These are phyloP conservation scores for Nakazawaea laoshanensis DNA, from an alignment of 805 yeast species.

Conservation along the genomic window DNA sequence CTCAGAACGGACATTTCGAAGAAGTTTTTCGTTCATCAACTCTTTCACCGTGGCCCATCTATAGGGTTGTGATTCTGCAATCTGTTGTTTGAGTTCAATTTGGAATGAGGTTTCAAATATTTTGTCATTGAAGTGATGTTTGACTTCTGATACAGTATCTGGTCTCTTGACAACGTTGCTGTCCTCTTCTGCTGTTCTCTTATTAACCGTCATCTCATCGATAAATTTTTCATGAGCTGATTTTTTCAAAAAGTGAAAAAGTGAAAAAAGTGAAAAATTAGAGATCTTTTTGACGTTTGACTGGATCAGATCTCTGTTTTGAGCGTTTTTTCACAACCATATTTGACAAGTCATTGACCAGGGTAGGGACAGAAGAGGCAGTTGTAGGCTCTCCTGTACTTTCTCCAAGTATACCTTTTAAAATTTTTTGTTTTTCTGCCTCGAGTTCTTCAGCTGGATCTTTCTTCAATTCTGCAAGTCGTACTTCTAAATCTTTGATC, in stretches of 20 bases:
- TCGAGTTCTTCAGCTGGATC: constrained; percentile 41
- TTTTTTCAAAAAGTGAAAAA: neutral
- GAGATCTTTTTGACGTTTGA: constrained; percentile 9
- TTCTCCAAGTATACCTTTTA: constrained; percentile 52
- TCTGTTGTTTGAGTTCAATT: constrained; percentile 28
- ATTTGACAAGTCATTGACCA: constrained; percentile 54
- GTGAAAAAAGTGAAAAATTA: neutral
- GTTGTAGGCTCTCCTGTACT: constrained; percentile 19
- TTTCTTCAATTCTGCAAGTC: constrained; percentile 44
- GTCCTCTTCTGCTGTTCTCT: neutral
- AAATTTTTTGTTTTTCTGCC: constrained; percentile 42
- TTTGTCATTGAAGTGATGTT: constrained; percentile 34
- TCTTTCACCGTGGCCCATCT: constrained; percentile 81
- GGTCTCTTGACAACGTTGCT: constrained; percentile 3
- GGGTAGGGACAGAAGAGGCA: constrained; percentile 11
- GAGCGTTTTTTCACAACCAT: constrained; percentile 61
- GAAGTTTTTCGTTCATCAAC: constrained; percentile 66
- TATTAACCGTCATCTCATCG: neutral
- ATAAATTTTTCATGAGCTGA: constrained; percentile 4
- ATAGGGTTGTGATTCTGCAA: constrained; percentile 64
- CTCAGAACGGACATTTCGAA: constrained; percentile 77
- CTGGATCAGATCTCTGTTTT: no score
- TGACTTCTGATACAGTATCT: constrained; percentile 13
- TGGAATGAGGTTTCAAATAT: constrained; percentile 35
- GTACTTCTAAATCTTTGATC: constrained; percentile 45